Evolutionary conservation across 2,329 filamentous ascomycete species (phyloP).

Genomic region (Macroventuria anomochaeta): DNA sequence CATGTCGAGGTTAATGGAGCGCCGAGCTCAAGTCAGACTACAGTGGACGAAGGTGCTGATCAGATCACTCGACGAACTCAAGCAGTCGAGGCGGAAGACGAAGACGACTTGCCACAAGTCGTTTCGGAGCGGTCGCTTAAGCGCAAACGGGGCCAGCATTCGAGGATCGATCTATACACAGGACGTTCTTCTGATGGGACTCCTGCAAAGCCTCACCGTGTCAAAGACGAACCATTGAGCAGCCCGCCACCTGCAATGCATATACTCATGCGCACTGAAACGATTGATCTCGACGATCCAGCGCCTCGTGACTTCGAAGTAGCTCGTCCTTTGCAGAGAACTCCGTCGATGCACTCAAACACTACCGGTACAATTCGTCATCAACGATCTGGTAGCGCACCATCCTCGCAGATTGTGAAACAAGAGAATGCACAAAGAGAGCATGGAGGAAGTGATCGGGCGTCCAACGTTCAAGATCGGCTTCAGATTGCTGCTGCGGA

Average conservation of each 20-base stretch:
- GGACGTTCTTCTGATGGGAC: slow-evolving; percentile 39
- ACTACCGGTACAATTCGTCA: slow-evolving; percentile 24
- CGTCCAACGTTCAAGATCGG: background rate
- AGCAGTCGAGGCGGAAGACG: slow-evolving; percentile 16
- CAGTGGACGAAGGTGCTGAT: slow-evolving; percentile 44
- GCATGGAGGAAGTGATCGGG: background rate
- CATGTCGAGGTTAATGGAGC: background rate
- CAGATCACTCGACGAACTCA: slow-evolving; percentile 11
- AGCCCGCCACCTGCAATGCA: slow-evolving; percentile 33
- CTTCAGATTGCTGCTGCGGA: slow-evolving; percentile 16
- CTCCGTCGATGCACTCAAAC: slow-evolving; percentile 17
- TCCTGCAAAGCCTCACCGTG: slow-evolving; percentile 38
- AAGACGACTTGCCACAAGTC: slow-evolving; percentile 52
- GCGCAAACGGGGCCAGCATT: slow-evolving; percentile 45
- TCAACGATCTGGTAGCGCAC: slow-evolving; percentile 40
- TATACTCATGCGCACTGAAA: slow-evolving; percentile 45
- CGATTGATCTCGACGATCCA: slow-evolving; percentile 54
- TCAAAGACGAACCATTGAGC: slow-evolving; percentile 51
- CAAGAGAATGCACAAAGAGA: slow-evolving; percentile 15
- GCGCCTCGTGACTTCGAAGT: slow-evolving; percentile 39
- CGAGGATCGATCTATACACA: slow-evolving; percentile 26
- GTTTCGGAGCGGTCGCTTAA: slow-evolving; percentile 53
- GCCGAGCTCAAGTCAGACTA: slow-evolving; percentile 54
- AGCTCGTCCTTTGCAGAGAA: slow-evolving; percentile 30
- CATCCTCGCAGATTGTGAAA: slow-evolving; percentile 29